Base-by-base conservation (phyloP, 2,329 filamentous ascomycete genomes). In the Cladosporium velox region DNA sequence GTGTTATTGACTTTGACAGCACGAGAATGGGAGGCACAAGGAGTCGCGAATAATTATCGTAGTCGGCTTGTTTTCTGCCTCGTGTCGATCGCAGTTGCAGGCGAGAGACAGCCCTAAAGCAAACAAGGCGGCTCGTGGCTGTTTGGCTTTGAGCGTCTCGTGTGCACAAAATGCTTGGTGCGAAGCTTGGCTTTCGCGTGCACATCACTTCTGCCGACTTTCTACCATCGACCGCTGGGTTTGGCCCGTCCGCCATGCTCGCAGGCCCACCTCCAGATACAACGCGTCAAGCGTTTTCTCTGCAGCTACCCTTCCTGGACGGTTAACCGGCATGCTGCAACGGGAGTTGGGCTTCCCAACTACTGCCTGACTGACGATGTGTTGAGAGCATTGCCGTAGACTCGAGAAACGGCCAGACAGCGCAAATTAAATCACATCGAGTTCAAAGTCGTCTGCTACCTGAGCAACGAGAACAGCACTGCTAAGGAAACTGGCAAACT, bases 201-300 rank as follows among this genome's bases (percentile, higher is more conserved):
- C 51, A 24, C 51, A 64, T 64, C 61, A 57, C 61, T 64, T 64
- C 59, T 62, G 59, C 59, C 61, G 61, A 52, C 51, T 24, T 64
- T 64, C 61, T 55, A 54, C 61, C 61, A 64, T 34, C 52, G 35
- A 52, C 49, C 60, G 60, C 59, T 62, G 47, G 12, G 28, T 61
- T 52, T 61, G 41, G 59, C 47, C 59, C 59, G 59, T 52, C 30
- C 44, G 12, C 24, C 26, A 60, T 30, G 30, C 14, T 30, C n/a
- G 12, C 6, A 34, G 60, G 47, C 60, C 60, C 60, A 63, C 60
- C 60, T 54, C 60, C 60, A 55, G 47, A 63, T 55, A 52, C 38
- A 35, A 49, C 60, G 34, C 49, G 49, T 55, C 49, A 38, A 44
- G 49, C 34, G 11, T 26, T 41, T 30, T 55, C 24, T 41, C 60